Conservation (phyloP, 306 rosid genomes). For the Lathyrus sativus region DNA sequence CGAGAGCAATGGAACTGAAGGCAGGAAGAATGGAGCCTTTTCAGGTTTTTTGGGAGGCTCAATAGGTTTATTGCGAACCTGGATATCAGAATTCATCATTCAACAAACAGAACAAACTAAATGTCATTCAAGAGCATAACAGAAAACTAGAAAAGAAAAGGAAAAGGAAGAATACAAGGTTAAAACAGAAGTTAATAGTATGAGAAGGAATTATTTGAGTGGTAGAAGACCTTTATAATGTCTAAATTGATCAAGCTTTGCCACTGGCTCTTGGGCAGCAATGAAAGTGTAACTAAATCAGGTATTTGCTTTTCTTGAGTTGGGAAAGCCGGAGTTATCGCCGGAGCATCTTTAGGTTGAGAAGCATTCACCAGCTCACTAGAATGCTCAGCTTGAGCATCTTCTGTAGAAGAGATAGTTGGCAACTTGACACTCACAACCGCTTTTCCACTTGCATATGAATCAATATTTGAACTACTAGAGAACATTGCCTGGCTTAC, state of each 20-base stretch:
- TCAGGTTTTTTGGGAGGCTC: slow-evolving; percentile 97
- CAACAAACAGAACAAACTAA: slow-evolving; percentile 35
- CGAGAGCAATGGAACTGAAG: slow-evolving; percentile 79
- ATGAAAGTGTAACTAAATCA: slow-evolving; percentile 77
- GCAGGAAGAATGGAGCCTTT: slow-evolving; percentile 93
- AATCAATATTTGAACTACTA: slow-evolving; percentile 62
- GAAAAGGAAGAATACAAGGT: slow-evolving; percentile 20
- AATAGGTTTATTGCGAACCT: slow-evolving; percentile 89
- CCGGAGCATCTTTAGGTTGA: slow-evolving; percentile 45
- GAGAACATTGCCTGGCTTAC: slow-evolving; percentile 73
- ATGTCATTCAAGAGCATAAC: slow-evolving; percentile 18
- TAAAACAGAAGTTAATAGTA: slow-evolving; percentile 25
- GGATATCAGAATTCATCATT: slow-evolving; percentile 37
- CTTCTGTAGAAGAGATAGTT: slow-evolving; percentile 63
- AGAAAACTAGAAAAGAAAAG: neutral
- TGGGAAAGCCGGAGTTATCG: slow-evolving; percentile 40
- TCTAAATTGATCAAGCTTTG: slow-evolving; percentile 90
- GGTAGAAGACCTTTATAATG: slow-evolving; percentile 73
- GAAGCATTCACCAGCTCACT: slow-evolving; percentile 40
- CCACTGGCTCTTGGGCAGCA: slow-evolving; percentile 96
- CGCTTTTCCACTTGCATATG: slow-evolving; percentile 82
- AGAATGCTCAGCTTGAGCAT: slow-evolving; percentile 51
- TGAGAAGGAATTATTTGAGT: slow-evolving; percentile 40
- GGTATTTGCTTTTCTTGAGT: slow-evolving; percentile 71
- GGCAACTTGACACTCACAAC: slow-evolving; percentile 77